A percentile compares a stretch with the other conserved stretches of the same genome.
Conservation (phyloP, 2,329 filamentous ascomycete genomes). For the Cylindrodendrum hubeiense region DNA sequence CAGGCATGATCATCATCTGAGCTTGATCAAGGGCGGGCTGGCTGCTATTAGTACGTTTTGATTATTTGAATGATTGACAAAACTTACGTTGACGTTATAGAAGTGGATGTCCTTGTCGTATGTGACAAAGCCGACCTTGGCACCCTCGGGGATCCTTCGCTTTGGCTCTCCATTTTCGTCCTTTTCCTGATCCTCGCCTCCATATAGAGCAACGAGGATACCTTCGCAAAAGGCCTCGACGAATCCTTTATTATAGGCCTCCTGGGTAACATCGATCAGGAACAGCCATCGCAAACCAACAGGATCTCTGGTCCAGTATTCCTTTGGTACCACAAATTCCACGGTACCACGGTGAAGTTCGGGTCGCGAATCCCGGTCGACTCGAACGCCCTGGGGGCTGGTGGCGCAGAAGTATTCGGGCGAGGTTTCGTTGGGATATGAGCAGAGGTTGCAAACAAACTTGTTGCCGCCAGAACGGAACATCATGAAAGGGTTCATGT, state of each 20-base stretch:
- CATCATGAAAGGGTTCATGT: constrained; percentile 99
- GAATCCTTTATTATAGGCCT: constrained; percentile 91
- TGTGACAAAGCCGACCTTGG: constrained; percentile 94
- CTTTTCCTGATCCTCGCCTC: constrained; percentile 65
- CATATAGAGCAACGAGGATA: constrained; percentile 87
- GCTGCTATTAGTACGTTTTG: constrained; percentile 29
- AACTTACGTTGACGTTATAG: constrained; percentile 88
- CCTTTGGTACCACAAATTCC: constrained; percentile 96
- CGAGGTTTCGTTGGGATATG: constrained; percentile 94
- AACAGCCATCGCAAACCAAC: constrained; percentile 91
- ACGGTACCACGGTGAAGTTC: constrained; percentile 93
- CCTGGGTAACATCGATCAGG: constrained; percentile 92
- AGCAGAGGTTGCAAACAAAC: constrained; percentile 98
- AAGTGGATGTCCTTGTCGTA: constrained; percentile 98
- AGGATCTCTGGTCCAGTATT: constrained; percentile 97
- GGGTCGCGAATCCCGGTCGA: constrained; percentile 89
- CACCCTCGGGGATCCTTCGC: constrained; percentile 77
- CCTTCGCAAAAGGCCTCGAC: constrained; percentile 92
- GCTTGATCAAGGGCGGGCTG: constrained; percentile 83
- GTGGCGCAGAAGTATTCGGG: constrained; percentile 94
- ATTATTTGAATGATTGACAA: background rate
- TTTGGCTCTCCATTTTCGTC: constrained; percentile 66
- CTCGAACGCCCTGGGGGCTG: constrained; percentile 85
- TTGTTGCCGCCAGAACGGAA: constrained; percentile 95
- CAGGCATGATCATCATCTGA: constrained; percentile 99